Evolutionary conservation across 2,329 filamentous ascomycete genomes (phyloP).

Genomic region (Cladosporium sp.): DNA sequence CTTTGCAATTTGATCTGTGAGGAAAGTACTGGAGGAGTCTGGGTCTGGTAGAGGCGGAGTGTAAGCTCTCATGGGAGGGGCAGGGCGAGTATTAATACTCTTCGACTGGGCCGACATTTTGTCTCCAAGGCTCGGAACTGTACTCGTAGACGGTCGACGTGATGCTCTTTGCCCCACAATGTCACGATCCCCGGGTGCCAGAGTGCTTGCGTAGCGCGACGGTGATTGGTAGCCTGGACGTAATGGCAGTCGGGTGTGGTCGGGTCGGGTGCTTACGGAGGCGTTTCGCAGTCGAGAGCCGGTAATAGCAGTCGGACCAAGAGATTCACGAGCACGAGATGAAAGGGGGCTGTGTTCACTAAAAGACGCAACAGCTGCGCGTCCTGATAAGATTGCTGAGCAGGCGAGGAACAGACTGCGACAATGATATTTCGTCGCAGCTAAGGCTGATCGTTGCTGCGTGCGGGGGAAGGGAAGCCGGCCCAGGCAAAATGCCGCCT

Average conservation of each 20-base stretch:
- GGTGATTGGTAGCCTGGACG: slow-evolving; percentile 10
- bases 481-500: background rate
- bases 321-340: slow-evolving; percentile 6
- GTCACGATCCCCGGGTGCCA: slow-evolving; percentile 7
- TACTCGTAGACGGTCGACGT: slow-evolving; percentile 9
- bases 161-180: slow-evolving; percentile 12
- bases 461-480: slow-evolving; percentile 6
- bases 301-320: background rate
- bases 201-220: background rate
- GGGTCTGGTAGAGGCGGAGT: slow-evolving; percentile 33
- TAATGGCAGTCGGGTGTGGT: slow-evolving; percentile 1
- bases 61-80: slow-evolving; percentile 20
- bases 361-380: background rate
- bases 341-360: background rate
- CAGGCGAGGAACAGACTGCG: background rate
- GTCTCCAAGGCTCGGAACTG: slow-evolving; percentile 11
- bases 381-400: background rate
- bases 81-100: slow-evolving; percentile 16
- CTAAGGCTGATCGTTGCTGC: background rate
- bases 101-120: slow-evolving; percentile 7
- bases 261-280: background rate
- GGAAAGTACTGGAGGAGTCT: slow-evolving; percentile 52
- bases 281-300: background rate
- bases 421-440: background rate
- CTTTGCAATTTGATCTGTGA: slow-evolving; percentile 54